Evolutionary conservation across 164 flowering plant species (phyloP), one percentile per base, ranked within the genome.

Genomic region (Liriodendron chinense): DNA sequence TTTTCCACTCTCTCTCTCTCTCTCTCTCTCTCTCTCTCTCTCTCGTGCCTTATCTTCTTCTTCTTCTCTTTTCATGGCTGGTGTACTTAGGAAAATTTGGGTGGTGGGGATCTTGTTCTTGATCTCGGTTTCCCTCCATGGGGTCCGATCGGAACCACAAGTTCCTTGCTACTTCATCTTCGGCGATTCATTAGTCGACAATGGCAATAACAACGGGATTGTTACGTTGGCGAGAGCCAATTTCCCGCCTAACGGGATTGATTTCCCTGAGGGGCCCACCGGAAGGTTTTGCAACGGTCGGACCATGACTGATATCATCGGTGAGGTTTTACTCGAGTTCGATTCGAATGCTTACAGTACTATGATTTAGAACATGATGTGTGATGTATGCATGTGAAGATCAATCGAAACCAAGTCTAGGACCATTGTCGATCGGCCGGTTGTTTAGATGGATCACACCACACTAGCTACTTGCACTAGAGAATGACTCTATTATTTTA

Each of bases 131-230:
- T 53, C n/a, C 26, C 4, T 25, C 10, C 21, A 20, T 65, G 61
- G 13, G 48, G 80, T 53, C 23, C 25, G 34, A 26, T 84, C 81
- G 2, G 84, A 69, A 0, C 87, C 81, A 9, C 89, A 85, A 75
- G 96, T 87, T 9, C 92, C 93, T 22, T 85, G 91, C 79, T 89
- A 86, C 84, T 92, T 91, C 82, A 86, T 92, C 16, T 92, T 92
- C 74, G 97, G 97, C 1, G 97, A 92, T 73, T 92, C 97, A 0
- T 76, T 90, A 76, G 91, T 90, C 20, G 97, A 92, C 56, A 91
- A 89, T 82, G 97, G 97, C 9, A 92, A 92, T 66, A 92, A 92
- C 71, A 92, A 92, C 72, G 75, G 64, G 22, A 84, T 90, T 3
- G 53, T 79, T 0, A 85, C 97, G 0, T 65, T 87, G 68, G 97